phyloP scores from a whole-genome alignment of 257 asterid genomes.

The Petunia secreta region DNA sequence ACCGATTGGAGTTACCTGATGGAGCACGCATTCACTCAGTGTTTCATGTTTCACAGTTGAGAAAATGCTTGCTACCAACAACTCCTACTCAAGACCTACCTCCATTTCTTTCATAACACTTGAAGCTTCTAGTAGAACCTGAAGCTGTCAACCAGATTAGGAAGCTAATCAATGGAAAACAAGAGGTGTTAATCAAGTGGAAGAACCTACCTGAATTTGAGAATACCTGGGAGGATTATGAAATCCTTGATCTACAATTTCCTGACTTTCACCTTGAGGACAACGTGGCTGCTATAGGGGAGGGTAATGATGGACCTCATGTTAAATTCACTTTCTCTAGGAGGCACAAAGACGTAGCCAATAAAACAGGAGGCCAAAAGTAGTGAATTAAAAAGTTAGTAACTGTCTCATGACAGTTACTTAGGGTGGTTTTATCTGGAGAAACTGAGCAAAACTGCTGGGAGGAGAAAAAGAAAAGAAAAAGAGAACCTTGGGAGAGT shows the following conservation, averaged over 20 bases:
- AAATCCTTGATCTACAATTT: not conserved
- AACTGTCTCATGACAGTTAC: too few relatives aligned
- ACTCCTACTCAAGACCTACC: not conserved
- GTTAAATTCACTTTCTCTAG: not conserved
- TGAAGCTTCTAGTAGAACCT: not conserved
- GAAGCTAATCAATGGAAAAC: not conserved
- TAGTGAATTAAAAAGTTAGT: too few relatives aligned
- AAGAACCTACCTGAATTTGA: not conserved
- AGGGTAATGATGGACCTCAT: not conserved
- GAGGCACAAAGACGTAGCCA: not conserved
- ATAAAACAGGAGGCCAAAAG: too few relatives aligned
- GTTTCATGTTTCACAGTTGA: not conserved
- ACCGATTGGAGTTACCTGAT: not conserved
- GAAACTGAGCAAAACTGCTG: too few relatives aligned
- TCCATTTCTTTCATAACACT: not conserved
- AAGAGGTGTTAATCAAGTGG: not conserved
- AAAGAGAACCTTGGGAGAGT: too few relatives aligned
- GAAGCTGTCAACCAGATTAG: not conserved
- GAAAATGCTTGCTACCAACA: not conserved
- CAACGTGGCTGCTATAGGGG: not conserved
- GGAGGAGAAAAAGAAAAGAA: too few relatives aligned
- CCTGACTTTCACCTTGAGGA: not conserved
- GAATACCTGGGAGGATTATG: not conserved
- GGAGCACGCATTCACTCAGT: not conserved
- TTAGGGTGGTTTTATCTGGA: too few relatives aligned